phyloP scores from a whole-genome alignment of 352 stramenopile genomes.

The Phytophthora podocarpi region DNA sequence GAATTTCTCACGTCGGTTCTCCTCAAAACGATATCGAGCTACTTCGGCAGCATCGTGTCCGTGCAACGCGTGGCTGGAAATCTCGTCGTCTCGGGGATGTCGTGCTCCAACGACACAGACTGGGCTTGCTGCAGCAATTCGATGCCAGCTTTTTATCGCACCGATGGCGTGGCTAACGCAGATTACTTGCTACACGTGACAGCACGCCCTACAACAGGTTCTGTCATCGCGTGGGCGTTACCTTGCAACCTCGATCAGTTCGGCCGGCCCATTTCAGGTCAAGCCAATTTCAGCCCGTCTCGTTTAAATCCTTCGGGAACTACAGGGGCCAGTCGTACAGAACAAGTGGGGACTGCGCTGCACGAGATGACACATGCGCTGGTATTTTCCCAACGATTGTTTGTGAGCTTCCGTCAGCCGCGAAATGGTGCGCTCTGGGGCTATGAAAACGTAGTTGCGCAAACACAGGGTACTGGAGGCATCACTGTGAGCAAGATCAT shows the following conservation, averaged over 20 bases:
- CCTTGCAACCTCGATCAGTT: slow-evolving; percentile 85
- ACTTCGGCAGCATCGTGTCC: slow-evolving; percentile 65
- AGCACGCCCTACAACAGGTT: slow-evolving; percentile 64
- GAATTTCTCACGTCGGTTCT: slow-evolving; percentile 74
- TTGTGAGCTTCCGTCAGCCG: slow-evolving; percentile 66
- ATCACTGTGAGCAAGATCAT: slow-evolving; percentile 78
- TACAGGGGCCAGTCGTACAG: slow-evolving; percentile 43
- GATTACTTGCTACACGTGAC: slow-evolving; percentile 86
- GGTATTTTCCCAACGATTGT: slow-evolving; percentile 71
- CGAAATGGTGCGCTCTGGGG: slow-evolving; percentile 63
- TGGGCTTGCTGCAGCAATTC: slow-evolving; percentile 71
- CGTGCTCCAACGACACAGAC: slow-evolving; percentile 40
- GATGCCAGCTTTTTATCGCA: slow-evolving; percentile 56
- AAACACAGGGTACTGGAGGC: slow-evolving; percentile 46
- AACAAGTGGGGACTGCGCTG: slow-evolving; percentile 75
- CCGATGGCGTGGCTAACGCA: slow-evolving; percentile 58
- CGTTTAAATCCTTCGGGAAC: slow-evolving; percentile 51
- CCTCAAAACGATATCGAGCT: slow-evolving; percentile 63
- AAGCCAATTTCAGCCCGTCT: slow-evolving; percentile 81
- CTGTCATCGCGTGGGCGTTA: slow-evolving; percentile 79
- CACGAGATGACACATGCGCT: slow-evolving; percentile 88
- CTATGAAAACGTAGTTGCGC: slow-evolving; percentile 68
- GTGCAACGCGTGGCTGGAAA: slow-evolving; percentile 75
- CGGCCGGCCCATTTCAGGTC: slow-evolving; percentile 75
- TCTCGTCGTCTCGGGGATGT: slow-evolving; percentile 61